Evolutionary conservation across 2,329 filamentous ascomycete species (phyloP), one percentile per base, ranked within the genome.

Genomic region (Zymoseptoria crescenta): DNA sequence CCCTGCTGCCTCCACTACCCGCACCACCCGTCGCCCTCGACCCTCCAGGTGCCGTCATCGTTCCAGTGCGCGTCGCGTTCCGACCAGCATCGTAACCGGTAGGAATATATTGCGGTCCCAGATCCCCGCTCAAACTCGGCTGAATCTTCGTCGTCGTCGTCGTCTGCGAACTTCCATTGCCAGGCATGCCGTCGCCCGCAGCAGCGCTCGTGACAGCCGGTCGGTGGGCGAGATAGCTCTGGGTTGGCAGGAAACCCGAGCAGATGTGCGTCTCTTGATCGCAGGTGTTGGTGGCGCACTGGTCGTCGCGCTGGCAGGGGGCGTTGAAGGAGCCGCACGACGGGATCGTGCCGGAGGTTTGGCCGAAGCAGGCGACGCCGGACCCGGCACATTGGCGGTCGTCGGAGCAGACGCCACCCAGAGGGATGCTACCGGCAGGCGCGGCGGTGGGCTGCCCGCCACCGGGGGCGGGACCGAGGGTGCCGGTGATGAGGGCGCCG

Each of bases 201-300:
- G 13, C 13, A 4, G 13, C 35, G 13, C 13, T 45, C 4, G 35
- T 45, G 5, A 16, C 35, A 45, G 35, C 16, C 0, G 35, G 35
- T 1, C 13, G 35, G 4, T 45, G 13, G 35, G 35, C 35, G 35
- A 45, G 35, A 4, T 16, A n/a, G n/a, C 35, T 45, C 16, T 45
- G 35, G 5, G 13, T 16, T 13, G 52, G 53, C n/a, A 55, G 41
- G 48, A 59, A 59, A 20, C 57, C 57, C 16, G 19, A n/a, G 57
- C 57, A 59, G 20, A 59, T 27, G 20, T 54, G 53, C 9, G 10
- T 35, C 10, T 62, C 56, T 8, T 27, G 28, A 28, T 62, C 59
- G 60, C 64, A 65, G 20, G 62, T 63, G 56, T 65, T 65, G 56
- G 54, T 56, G 0, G 64, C 64, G 52, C 64, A 65, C 54, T 65